Percentiles rank a stretch among this genome's conserved stretches.
These are phyloP conservation scores for Spinellus fusiger DNA, from an alignment of 192 early-diverging fungal genomes.

Conservation along the genomic window DNA sequence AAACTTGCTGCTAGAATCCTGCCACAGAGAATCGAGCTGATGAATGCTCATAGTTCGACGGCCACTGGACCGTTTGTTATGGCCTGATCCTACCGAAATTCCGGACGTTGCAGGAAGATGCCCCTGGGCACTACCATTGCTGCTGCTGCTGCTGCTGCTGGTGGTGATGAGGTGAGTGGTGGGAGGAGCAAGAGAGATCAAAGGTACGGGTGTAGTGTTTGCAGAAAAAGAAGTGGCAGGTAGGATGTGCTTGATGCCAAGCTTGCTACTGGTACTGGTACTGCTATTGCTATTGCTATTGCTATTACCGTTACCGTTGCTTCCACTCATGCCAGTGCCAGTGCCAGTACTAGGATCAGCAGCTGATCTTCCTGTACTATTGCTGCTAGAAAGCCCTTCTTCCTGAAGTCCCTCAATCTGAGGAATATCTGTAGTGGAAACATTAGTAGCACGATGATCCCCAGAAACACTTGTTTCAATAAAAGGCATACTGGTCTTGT, in stretches of 20 bases:
- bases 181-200: not conserved
- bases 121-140: not conserved
- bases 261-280: slow-evolving; percentile 6
- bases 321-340: too few species aligned
- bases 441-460: slow-evolving; percentile 4
- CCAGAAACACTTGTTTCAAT: not conserved
- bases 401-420: not conserved
- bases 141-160: not conserved
- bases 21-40: slow-evolving; percentile 19
- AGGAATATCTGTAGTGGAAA: not conserved
- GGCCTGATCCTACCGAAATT: not conserved
- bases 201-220: too few species aligned
- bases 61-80: not conserved
- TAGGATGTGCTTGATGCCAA: slow-evolving; percentile 21
- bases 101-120: too few species aligned
- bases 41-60: slow-evolving; percentile 24
- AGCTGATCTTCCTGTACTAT: too few species aligned
- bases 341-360: too few species aligned
- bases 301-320: too few species aligned
- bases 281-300: too few species aligned
- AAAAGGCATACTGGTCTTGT: slow-evolving; percentile 1
- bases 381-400: not conserved
- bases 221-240: slow-evolving; percentile 11
- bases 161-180: not conserved
- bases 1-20: slow-evolving; percentile 21